A percentile compares a stretch with the other conserved stretches of the same genome.
phyloP scores from a whole-genome alignment of 1,284 basidiomycete species.

The Ustilago tritici region DNA sequence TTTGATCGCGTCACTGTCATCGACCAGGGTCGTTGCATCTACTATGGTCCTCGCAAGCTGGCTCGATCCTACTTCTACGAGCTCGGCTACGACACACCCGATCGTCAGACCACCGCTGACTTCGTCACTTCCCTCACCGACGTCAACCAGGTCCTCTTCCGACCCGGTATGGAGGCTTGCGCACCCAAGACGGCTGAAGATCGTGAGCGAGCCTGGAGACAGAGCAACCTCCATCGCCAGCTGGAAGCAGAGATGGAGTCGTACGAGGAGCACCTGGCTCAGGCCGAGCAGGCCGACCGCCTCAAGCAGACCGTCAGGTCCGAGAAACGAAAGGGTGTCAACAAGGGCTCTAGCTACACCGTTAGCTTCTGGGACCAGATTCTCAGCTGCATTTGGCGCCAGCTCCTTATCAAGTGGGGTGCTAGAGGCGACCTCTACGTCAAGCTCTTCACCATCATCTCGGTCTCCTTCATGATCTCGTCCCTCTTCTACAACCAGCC shows the following conservation, averaged over 20 bases:
- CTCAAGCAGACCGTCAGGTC: constrained; percentile 39
- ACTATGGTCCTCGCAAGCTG: constrained; percentile 59
- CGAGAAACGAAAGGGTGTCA: constrained; percentile 61
- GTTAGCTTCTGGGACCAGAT: constrained; percentile 57
- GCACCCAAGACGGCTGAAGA: constrained; percentile 68
- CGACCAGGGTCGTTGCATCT: constrained; percentile 71
- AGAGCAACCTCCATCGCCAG: constrained; percentile 44
- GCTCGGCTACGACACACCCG: constrained; percentile 58
- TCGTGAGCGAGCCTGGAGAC: constrained; percentile 56
- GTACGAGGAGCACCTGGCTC: constrained; percentile 55
- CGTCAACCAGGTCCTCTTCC: constrained; percentile 74
- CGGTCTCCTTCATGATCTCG: constrained; percentile 55
- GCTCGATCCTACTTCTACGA: constrained; percentile 58
- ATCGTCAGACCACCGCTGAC: constrained; percentile 62
- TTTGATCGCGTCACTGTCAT: constrained; percentile 60
- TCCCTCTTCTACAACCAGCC: constrained; percentile 60
- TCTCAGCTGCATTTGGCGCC: constrained; percentile 51
- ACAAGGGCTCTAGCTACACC: constrained; percentile 53
- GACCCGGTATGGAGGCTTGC: constrained; percentile 72
- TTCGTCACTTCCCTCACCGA: constrained; percentile 78
- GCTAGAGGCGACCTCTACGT: constrained; percentile 50
- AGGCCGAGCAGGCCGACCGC: constrained; percentile 47
- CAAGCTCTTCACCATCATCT: constrained; percentile 61
- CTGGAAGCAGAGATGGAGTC: constrained; percentile 52
- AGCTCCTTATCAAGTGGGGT: constrained; percentile 61